Base-by-base conservation (phyloP, 2,329 filamentous ascomycete genomes). In the Fusarium sp. region DNA sequence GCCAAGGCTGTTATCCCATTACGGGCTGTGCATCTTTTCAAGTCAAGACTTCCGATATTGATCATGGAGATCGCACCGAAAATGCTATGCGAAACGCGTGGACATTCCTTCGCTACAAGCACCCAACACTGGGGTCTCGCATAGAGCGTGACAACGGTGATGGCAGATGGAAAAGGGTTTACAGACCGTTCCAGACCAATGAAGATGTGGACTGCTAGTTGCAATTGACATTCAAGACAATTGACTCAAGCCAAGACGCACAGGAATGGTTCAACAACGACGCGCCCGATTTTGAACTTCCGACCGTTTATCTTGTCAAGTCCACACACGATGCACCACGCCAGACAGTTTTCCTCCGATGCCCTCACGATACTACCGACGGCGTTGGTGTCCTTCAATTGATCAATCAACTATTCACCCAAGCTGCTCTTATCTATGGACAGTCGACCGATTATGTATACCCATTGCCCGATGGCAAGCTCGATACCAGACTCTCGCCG, bases 361-460 rank as follows among this genome's bases (percentile, higher is more conserved):
- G 43, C 2, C 58, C 58, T 18, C 58, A 59, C 12, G 43, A 61
- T 6, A 25, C 50, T 2, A 50, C 58, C 5, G 58, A 61, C 14
- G 58, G 58, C 0, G 28, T 58, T 25, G 58, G 58, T 1, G 21
- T 50, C 1, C 26, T 59, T 4, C 43, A 58, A 7, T 13, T 61
- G 9, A 7, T 61, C 6, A 4, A 37, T 2, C 43, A 50, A 14
- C 23, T 61, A 0, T 30, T 61, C 4, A 18, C 11, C 3, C 25
- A 57, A 2, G 41, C 25, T 14, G 2, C 19, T 5, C 10, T 6
- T 0, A 3, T 34, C 13, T 37, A 26, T 10, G 6, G 3, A 4
- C 4, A 34, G 0, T 1, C n/a, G 3, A 7, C 7, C 10, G 9
- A 23, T 12, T 59, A 23, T 13, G 5, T 3, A 4, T 49, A 58